Percentiles rank a stretch among this genome's conserved stretches.
Conservation (phyloP, 1,284 basidiomycete genomes). For the Gomphus bonarii region DNA sequence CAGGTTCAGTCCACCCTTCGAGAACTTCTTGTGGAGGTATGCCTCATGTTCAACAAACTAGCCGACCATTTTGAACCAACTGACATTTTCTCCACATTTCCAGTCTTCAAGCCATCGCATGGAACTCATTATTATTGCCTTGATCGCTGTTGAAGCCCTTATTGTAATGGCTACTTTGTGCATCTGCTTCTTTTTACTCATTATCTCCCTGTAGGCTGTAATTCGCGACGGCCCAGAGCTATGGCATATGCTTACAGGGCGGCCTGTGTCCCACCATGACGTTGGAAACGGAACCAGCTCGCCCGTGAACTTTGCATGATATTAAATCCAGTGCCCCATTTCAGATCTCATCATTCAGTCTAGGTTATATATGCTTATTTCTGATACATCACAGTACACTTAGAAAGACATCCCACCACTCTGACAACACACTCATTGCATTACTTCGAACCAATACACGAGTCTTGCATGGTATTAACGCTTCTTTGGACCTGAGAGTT, state of each 20-base stretch:
- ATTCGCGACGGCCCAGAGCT: slow-evolving; percentile 53
- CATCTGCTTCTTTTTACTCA: neutral
- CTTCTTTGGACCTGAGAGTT: slow-evolving; percentile 36
- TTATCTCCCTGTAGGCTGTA: slow-evolving; percentile 34
- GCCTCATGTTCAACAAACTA: slow-evolving; percentile 10
- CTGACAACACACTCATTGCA: neutral
- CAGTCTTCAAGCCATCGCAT: slow-evolving; percentile 80
- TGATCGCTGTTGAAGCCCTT: slow-evolving; percentile 85
- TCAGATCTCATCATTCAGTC: neutral
- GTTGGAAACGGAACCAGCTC: neutral
- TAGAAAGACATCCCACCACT: neutral
- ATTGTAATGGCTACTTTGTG: slow-evolving; percentile 46
- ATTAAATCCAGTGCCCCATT: neutral
- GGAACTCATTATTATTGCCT: slow-evolving; percentile 84
- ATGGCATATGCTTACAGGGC: slow-evolving; percentile 37
- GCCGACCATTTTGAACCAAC: neutral
- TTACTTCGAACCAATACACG: neutral
- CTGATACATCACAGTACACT: neutral
- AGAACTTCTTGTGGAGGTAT: slow-evolving; percentile 69
- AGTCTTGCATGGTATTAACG: slow-evolving; percentile 13
- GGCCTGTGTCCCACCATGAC: neutral
- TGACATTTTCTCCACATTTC: slow-evolving; percentile 2
- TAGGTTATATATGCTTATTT: neutral
- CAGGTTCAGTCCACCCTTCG: slow-evolving; percentile 64
- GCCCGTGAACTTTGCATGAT: neutral